A percentile compares a stretch with the other conserved stretches of the same genome.
These are phyloP conservation scores for Trapa incisa DNA, from an alignment of 345 rosid genomes.

Conservation along the genomic window DNA sequence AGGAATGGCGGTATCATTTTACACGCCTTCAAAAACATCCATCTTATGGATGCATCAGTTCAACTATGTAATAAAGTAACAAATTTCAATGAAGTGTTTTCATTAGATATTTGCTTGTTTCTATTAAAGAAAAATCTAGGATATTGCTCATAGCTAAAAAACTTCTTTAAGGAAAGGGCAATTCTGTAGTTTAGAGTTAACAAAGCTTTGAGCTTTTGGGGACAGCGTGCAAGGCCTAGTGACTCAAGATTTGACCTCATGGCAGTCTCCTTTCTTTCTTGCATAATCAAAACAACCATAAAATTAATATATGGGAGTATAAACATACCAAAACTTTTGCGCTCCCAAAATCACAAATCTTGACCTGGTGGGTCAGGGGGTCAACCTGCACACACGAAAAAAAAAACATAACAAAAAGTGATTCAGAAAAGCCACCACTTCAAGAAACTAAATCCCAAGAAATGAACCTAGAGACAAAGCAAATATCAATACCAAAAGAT, in stretches of 20 bases:
- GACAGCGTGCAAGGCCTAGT: not conserved
- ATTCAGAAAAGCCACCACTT: not conserved
- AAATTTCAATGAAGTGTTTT: not conserved
- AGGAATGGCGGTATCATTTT: not conserved
- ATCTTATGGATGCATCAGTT: not conserved
- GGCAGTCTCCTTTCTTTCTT: not conserved
- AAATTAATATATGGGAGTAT: not conserved
- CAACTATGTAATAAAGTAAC: not conserved
- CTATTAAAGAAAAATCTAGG: too few relatives aligned
- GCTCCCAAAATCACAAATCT: conserved; percentile 47
- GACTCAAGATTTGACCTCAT: not conserved
- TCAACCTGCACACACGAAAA: conserved; percentile 21
- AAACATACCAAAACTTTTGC: conserved; percentile 40
- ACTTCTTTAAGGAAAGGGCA: too few relatives aligned
- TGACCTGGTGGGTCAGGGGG: conserved; percentile 43
- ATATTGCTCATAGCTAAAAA: not conserved
- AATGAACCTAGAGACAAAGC: not conserved
- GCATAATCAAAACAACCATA: not conserved
- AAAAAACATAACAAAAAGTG: not conserved
- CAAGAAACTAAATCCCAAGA: not conserved
- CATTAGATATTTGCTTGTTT: not conserved
- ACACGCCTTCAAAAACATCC: not conserved
- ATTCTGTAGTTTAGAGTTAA: too few relatives aligned
- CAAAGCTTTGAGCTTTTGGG: not conserved
- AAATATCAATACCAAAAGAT: conserved; percentile 18